Base-by-base conservation (phyloP, 2,329 filamentous ascomycete genomes). In the Fusarium sp. region DNA sequence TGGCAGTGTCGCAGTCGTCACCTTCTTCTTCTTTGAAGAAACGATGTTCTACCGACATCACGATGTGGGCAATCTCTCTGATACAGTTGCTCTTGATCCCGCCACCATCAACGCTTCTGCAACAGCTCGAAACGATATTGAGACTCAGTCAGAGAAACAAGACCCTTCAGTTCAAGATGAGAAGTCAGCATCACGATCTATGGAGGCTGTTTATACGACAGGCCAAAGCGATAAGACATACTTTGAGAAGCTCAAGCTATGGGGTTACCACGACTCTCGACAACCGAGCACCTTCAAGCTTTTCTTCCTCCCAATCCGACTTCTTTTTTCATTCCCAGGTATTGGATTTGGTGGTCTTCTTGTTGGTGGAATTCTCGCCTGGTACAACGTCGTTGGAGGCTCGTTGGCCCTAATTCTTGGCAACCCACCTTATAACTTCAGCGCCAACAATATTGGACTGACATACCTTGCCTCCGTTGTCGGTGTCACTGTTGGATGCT, bases 1-100 rank as follows among this genome's bases (percentile, higher is more conserved):
- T 23, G 59, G 49, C 5, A 57, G 20, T 0, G 43, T 65, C 3
- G 53, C 63, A 4, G 18, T 73, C 6, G 20, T 64, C 0, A 69
- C 69, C 0, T 71, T 71, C 17, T 69, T 74, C 42, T 66, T 72
- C 8, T 71, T 73, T 11, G 70, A 74, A 15, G 72, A 74, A 46
- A 74, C 72, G 0, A 74, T 72, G 63, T 72, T 61, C 46, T 68
- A 66, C 43, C 62, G 69, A 8, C 48, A 59, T 9, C 43, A 21
- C 21, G 40, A 14, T 6, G 31, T 56, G 18, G 47, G 43, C 3
- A 62, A 55, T 6, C 25, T 58, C 11, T 23, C 41, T 2, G 51
- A 42, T 14, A 52, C 66, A 9, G 33, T 37, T 48, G 50, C 29
- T 3, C 47, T 50, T 15, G 35, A 50, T 15, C 47, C 53, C 56